These are phyloP conservation scores for Suhomyces emberorum DNA, from an alignment of 805 yeast genomes.

Conservation along the genomic window DNA sequence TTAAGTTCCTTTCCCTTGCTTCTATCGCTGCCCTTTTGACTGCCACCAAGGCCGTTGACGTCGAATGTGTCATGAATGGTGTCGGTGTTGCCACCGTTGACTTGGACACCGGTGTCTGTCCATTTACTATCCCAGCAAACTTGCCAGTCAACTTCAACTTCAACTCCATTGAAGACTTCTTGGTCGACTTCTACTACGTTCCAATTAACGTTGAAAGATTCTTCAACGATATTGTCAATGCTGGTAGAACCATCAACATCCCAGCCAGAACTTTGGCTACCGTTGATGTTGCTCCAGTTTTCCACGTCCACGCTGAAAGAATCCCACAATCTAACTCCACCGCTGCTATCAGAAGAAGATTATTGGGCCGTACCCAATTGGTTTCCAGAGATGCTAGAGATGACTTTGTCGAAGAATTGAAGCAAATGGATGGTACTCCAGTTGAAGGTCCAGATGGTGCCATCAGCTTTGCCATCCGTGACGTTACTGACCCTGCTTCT, in stretches of 20 bases:
- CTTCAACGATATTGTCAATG: conserved; percentile 32
- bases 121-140: conserved; percentile 30
- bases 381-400: conserved; percentile 30
- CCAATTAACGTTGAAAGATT: conserved; percentile 19
- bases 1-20: conserved; percentile 14
- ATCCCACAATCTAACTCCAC: conserved; percentile 37
- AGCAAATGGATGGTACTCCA: conserved; percentile 24
- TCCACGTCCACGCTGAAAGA: conserved; percentile 26
- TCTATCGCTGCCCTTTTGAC: conserved; percentile 19
- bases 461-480: conserved; percentile 17
- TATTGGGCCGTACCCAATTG: conserved; percentile 19
- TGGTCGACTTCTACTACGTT: conserved; percentile 35
- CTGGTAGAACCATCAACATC: conserved; percentile 30
- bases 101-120: conserved; percentile 39
- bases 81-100: conserved; percentile 32
- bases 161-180: conserved; percentile 27
- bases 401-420: conserved; percentile 20
- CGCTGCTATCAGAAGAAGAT: conserved; percentile 39
- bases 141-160: conserved; percentile 27
- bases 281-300: conserved; percentile 19
- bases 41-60: conserved; percentile 30
- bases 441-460: conserved; percentile 11
- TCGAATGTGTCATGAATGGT: conserved; percentile 38
- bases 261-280: conserved; percentile 32
- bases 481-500: conserved; percentile 9